Base-by-base conservation (phyloP, 2,329 filamentous ascomycete genomes). In the Mollisiaceae sp. region DNA sequence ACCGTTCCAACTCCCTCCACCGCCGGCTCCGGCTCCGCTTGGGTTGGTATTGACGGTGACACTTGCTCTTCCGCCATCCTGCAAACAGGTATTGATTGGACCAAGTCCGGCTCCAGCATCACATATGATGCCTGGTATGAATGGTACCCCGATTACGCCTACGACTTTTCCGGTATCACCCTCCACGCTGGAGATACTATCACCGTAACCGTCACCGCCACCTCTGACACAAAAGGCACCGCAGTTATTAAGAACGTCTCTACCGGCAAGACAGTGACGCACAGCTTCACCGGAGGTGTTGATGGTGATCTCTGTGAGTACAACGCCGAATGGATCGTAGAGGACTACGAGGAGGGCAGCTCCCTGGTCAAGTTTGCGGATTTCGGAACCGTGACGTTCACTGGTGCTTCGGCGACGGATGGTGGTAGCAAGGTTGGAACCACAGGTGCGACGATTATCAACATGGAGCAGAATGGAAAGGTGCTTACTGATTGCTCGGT, bases 11-110 rank as follows among this genome's bases (percentile, higher is more conserved):
- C 78, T 0, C n/a, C 62, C 9, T 59, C 55, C 4, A 71, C 77
- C 8, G 70, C 77, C 22, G 81, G 83, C 70, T 80, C 81, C 56
- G 82, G 81, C 24, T 82, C 82, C 2, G 84, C 83, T 12, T 88
- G 85, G 86, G 84, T 87, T 11, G 85, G 85, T 32, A 87, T 88
- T 65, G 85, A 87, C 65, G 85, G 85, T 15, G 82, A 86, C 70
- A 85, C 82, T 5, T 86, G 83, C 75, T 74, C 72, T 38, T 77
- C 76, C 1, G 82, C 83, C 12, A 85, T 87, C 59, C 75, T 87
- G 5, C 84, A 86, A 72, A 83, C 83, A 0, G 85, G 85, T n/a
- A 75, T 87, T 41, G 84, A 86, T 73, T 85, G 85, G 72, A 81
- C 80, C 60, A 75, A 83, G 52, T 67, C 79, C n/a, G 75, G 77